Conservation (phyloP, 495 filamentous ascomycete species). For the Aspergillus affinis region DNA sequence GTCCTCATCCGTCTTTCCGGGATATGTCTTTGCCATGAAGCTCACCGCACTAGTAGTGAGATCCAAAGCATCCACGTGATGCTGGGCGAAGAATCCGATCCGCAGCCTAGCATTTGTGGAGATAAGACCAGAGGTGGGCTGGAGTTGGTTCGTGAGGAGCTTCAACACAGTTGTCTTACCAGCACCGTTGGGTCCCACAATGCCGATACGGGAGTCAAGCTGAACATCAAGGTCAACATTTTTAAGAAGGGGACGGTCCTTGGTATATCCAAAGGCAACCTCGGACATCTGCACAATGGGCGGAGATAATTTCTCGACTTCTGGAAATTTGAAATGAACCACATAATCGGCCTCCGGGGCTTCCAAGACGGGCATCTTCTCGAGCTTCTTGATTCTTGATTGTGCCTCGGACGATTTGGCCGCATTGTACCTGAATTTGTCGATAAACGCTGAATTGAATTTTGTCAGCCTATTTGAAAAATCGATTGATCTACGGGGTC, state of each 20-base stretch:
- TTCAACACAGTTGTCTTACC: slow-evolving; percentile 98
- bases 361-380: slow-evolving; percentile 91
- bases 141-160: slow-evolving; percentile 83
- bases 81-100: slow-evolving; percentile 96
- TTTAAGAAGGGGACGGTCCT: slow-evolving; percentile 74
- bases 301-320: slow-evolving; percentile 94
- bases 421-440: slow-evolving; percentile 99
- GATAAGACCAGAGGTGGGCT: slow-evolving; percentile 76
- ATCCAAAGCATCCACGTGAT: slow-evolving; percentile 97
- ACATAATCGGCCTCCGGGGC: slow-evolving; percentile 91
- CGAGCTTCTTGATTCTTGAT: slow-evolving; percentile 97
- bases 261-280: slow-evolving; percentile 87
- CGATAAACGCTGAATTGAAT: slow-evolving; percentile 73
- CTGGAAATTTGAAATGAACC: slow-evolving; percentile 96
- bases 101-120: slow-evolving; percentile 83
- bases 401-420: slow-evolving; percentile 98
- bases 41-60: slow-evolving; percentile 82
- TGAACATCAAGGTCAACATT: slow-evolving; percentile 96
- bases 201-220: slow-evolving; percentile 96
- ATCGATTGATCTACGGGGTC: neutral
- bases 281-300: slow-evolving; percentile 97
- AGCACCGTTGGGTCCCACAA: slow-evolving; percentile 97
- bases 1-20: slow-evolving; percentile 90
- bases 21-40: slow-evolving; percentile 93
- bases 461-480: slow-evolving; percentile 7